Evolutionary conservation across 78 protist species (phyloP), one percentile per base, ranked within the genome.

Genomic region (Chrysochromulina tobinii): DNA sequence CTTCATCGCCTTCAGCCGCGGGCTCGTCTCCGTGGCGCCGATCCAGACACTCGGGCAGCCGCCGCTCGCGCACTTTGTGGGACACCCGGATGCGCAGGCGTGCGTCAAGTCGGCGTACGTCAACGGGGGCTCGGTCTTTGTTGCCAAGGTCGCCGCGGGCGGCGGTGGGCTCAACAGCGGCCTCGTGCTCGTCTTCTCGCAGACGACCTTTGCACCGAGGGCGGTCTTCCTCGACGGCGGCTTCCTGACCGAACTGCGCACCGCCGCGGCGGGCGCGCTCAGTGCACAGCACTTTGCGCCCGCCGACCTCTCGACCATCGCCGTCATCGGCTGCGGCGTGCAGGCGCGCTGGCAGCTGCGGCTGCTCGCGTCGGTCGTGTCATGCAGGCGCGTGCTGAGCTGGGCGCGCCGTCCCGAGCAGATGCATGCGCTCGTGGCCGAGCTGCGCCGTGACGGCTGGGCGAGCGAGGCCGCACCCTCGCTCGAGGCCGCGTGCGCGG

Each of bases 231-330:
- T 66, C 48, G 72, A 66, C n/a, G 72, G 72, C 18, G 72, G 72
- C n/a, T 14, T 66, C n/a, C 17, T 66, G 48, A 66, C 72, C 18
- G 72, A 66, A 21, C 72, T 66, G 9, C 72, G 72, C 72, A 66
- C 72, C 72, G 72, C 72, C n/a, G 72, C 72, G n/a, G 72, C 72
- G 25, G 72, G 72, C 9, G 72, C 72, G n/a, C 72, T 66, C 72
- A 21, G n/a, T 8, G 72, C 72, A 3, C 17, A 6, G 18, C 72
- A 18, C 72, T 66, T 66, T 14, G 72, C 72, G 72, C 72, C 72
- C 9, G 48, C 48, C 25, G 48, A 66, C 25, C 72, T 21, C 9
- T 8, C 6, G 9, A 3, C 6, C 72, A 66, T 66, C 72, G 72
- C 48, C 48, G 72, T 66, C 72, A 66, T 66, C 72, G 72, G 72